Base-by-base conservation (phyloP, 768 basidiomycete genomes). In the Mycena rebaudengoi region DNA sequence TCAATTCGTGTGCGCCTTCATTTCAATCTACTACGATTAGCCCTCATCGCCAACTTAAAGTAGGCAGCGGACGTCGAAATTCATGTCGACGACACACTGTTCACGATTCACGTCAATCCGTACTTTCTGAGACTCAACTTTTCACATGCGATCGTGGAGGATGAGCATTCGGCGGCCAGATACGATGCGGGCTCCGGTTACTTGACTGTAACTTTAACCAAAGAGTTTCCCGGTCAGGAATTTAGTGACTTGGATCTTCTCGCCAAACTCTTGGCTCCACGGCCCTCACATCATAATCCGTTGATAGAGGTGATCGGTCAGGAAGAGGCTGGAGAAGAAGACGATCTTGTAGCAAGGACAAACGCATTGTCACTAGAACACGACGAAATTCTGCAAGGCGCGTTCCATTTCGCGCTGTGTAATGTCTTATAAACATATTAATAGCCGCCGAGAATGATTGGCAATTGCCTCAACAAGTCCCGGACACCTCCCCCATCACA, bases 121-220 rank as follows among this genome's bases (percentile, higher is more conserved):
- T 96, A 95, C 72, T 95, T 91, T 70, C 82, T 95, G 54, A 89
- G 92, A 2, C 82, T 96, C 64, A 87, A 88, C n/a, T 94, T 96
- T 73, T 81, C 90, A 26, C 84, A 91, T 67, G 74, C 85, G 0
- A 73, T 91, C 25, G 67, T 90, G 37, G 85, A 91, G 58, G 91
- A 92, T 68, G 92, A 94, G 60, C 74, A 77, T 25, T 89, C 91
- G 18, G 85, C 85, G 26, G 94, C 92, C 2, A 72, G 80, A 68
- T 96, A 95, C 70, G 90, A 96, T 73, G 87, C 92, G 28, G 81
- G 84, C 35, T 83, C 88, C n/a, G 94, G 92, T 18, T 86, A 88
- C 71, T 80, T 96, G 68, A 90, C 86, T 14, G 80, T 95, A 55
- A 89, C 86, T 10, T 74, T 96, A 62, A 86, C 87, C 16, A 96